Evolutionary conservation across 805 yeast genomes (phyloP).

Genomic region (Suhomyces kilbournensis): DNA sequence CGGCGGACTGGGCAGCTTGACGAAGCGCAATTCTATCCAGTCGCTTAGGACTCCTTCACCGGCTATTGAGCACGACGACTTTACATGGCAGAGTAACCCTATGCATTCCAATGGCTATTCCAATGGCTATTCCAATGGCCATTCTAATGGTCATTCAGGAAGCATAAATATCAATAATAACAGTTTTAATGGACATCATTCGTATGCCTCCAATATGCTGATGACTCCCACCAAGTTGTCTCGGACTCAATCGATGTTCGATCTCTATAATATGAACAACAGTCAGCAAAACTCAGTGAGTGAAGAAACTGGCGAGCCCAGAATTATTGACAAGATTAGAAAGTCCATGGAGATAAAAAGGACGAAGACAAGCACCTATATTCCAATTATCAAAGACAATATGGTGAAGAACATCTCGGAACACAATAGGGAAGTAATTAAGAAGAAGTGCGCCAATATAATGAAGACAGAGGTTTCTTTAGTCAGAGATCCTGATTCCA

Average conservation of each 20-base stretch:
- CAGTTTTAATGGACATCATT: neutral
- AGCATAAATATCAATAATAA: neutral
- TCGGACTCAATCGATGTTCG: constrained; percentile 37
- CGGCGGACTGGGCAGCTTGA: constrained; percentile 11
- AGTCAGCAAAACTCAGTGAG: neutral
- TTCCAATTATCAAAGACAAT: constrained; percentile 18
- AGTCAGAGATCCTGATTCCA: neutral
- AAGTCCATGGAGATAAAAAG: constrained; percentile 11
- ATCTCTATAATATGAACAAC: constrained; percentile 14
- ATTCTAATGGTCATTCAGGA: neutral
- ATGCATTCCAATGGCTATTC: constrained; percentile 1
- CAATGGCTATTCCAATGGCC: constrained; percentile 1
- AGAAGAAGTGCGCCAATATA: constrained; percentile 21
- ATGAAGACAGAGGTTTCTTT: constrained; percentile 15
- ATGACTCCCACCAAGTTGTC: constrained; percentile 21
- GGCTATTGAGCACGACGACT: constrained; percentile 32
- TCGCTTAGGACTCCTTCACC: constrained; percentile 37
- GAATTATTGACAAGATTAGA: neutral
- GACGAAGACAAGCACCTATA: constrained; percentile 18
- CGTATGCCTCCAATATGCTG: neutral
- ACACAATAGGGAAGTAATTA: constrained; percentile 18
- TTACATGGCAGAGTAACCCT: constrained; percentile 15
- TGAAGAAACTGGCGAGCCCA: neutral
- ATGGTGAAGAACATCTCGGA: constrained; percentile 16
- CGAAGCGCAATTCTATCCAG: constrained; percentile 25